Evolutionary conservation across 148 eudicot genomes (phyloP), one percentile per base, ranked within the genome.

Genomic region (Gaultheria prostrata): DNA sequence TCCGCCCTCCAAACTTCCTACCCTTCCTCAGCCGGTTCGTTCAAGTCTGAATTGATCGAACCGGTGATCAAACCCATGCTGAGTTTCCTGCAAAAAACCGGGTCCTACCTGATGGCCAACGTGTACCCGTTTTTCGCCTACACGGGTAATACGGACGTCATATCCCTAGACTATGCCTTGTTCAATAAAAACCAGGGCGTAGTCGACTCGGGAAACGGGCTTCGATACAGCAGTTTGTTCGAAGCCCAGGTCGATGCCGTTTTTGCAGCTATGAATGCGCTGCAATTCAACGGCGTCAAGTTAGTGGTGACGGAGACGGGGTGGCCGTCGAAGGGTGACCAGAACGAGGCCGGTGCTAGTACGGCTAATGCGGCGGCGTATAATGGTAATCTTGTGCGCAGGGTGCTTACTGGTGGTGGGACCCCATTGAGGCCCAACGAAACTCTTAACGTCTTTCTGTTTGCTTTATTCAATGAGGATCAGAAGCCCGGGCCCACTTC

Each of bases 201-300:
- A 11, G 87, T 82, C 6, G 98, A 96, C 59, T 82, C 97, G 0
- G 89, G 85, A 21, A 91, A 89, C 69, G 97, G 98, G 12, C 86
- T 93, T 9, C 86, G 86, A 5, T 96, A 96, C 79, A 45, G 79
- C 2, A 89, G 84, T 65, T 79, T 96, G 0, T 89, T 96, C 26
- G 98, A 96, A 11, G 98, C 98, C 30, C 98, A 94, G 81, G 59
- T 93, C 30, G 98, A 95, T 83, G 98, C 98, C 15, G 98, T 95
- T 13, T 89, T 77, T 46, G 95, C 96, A 0, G 98, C 98, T 4
- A 86, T 93, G 92, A 74, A 70, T 1, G 85, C 80, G 0, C 21
- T 94, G 7, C 73, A 84, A 6, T 93, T 76, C 78, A 45, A 85
- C 45, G 96, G 89, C 56, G 65, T 95, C 4, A 84, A 85, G n/a